Base-by-base conservation (phyloP, 23 red algal species). In the Gracilaria gracilis region DNA sequence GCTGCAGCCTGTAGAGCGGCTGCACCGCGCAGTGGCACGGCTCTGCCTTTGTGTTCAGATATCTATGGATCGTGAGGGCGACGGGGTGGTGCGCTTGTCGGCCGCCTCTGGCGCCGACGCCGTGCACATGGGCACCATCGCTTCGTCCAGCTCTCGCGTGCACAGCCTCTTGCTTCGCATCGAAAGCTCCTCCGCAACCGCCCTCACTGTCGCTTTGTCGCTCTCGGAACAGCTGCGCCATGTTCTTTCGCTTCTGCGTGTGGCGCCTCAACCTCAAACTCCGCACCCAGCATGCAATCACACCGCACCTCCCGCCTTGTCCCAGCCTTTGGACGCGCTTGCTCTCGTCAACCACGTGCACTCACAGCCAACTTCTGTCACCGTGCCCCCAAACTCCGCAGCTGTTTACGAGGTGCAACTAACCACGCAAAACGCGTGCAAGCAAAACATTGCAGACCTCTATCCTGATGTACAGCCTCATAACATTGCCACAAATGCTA, bases 131-230 rank as follows among this genome's bases (percentile, higher is more conserved):
- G 64, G 64, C 1, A 36, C 32, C 32, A 36, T 69, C 64, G 31
- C 32, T 20, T 13, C 64, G 16, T 69, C 64, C 16, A 69, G 64
- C 16, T 17, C 64, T 4, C 64, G 64, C 9, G 27, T 69, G 0
- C 64, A 37, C 64, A 69, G 27, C 27, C 32, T 69, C 9, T 69
- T 69, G 15, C 64, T 69, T 9, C 64, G 64, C 64, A 36, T 69
- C 8, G 7, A 69, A 0, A 69, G 37, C 32, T 15, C 64, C 32
- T 34, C 64, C 9, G 29, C 64, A 14, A 36, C 9, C 31, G 23
- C 64, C 2, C 32, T 69, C 31, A 36, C 16, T 32, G 14, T 69
- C 64, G 31, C 13, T 19, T 32, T 69, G 19, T 37, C 64, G 12
- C 28, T 69, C 32, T 69, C 64, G 4, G 64, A 69, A 24, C 64